Percentiles rank a stretch among this genome's conserved stretches.
Evolutionary conservation across 441 rosid genomes (phyloP).

Genomic region (Brassica hybrid): DNA sequence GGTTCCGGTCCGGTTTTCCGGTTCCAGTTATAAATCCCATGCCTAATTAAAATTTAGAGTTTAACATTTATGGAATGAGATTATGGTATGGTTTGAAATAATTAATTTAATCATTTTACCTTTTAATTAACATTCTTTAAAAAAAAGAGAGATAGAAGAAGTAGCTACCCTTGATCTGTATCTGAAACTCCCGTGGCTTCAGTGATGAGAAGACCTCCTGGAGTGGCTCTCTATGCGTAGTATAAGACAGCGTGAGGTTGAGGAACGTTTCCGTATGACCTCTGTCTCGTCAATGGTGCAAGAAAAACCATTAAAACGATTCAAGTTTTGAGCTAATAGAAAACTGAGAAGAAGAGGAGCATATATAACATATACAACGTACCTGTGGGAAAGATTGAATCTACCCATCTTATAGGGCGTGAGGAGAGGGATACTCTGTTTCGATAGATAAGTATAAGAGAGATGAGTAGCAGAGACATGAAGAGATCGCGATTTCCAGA

Average conservation of each 20-base stretch:
- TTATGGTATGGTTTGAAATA: too few species aligned
- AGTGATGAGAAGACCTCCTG: slow-evolving; percentile 55
- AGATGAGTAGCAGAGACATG: too few species aligned
- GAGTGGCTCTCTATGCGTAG: slow-evolving; percentile 57
- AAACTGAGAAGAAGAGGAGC: background rate
- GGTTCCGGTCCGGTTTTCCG: too few species aligned
- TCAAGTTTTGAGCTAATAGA: background rate
- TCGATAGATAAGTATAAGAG: too few species aligned
- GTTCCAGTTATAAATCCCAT: too few species aligned
- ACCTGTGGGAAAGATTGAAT: slow-evolving; percentile 44
- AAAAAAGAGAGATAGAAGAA: too few species aligned
- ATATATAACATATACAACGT: background rate
- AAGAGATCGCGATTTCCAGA: too few species aligned
- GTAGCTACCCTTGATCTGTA: slow-evolving; percentile 58
- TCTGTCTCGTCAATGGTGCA: slow-evolving; percentile 60
- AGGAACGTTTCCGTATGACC: slow-evolving; percentile 57
- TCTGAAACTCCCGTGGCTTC: slow-evolving; percentile 67
- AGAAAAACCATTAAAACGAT: slow-evolving; percentile 51
- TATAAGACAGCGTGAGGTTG: slow-evolving; percentile 61
- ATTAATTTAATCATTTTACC: too few species aligned
- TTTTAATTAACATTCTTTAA: too few species aligned
- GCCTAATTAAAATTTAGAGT: too few species aligned
- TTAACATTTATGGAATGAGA: too few species aligned
- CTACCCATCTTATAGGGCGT: slow-evolving; percentile 37
- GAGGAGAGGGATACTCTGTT: slow-evolving; percentile 32